Base-by-base conservation (phyloP, 441 rosid species). In the Erysimum pusillum region DNA sequence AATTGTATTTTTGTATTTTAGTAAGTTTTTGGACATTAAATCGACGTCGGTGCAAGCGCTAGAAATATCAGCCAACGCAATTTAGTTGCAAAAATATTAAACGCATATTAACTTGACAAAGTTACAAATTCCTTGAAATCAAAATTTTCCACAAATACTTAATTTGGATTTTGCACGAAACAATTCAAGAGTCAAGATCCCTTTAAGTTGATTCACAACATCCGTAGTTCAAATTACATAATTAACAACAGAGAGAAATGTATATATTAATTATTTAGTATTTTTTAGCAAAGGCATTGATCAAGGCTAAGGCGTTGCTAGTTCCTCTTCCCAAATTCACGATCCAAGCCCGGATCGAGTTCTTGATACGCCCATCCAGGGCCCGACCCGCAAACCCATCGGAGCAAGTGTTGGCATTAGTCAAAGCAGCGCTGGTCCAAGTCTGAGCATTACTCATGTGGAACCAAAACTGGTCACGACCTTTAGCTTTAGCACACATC, bases 381-480 rank as follows among this genome's bases (percentile, higher is more conserved):
- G 83, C 81, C 73, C 83, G 84, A 18, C 91, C 89, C 4, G 86
- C 62, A 12, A 91, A 95, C 66, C 93, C 98, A 79, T 95, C 99
- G 17, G 82, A 54, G 67, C 99, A 95, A 63, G 98, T 92, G 18
- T 69, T 84, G 58, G 82, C 96, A 61, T 95, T 91, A 20, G 99
- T 95, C 62, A 87, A 75, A 58, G 96, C 96, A 7, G 99, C 96
- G 15, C 98, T 95, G 4, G 89, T 90, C 98, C 98, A 95, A 2
- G 98, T 95, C 81, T 90, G 85, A 5, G 89, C 89, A 35, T 95
- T 91, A 67, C 97, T 91, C 71, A 91, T 79, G 54, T 87, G 94
- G 87, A 94, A 90, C 36, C 72, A 20, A 46, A 89, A 85, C 35
- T 90, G 90, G 52, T 84, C 84, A 22, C 75, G 79, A 35, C 88